Evolutionary conservation across 371 early-diverging fungal species (phyloP), one percentile per base, ranked within the genome.

Genomic region (Paramicrosporidium saccamoebae): DNA sequence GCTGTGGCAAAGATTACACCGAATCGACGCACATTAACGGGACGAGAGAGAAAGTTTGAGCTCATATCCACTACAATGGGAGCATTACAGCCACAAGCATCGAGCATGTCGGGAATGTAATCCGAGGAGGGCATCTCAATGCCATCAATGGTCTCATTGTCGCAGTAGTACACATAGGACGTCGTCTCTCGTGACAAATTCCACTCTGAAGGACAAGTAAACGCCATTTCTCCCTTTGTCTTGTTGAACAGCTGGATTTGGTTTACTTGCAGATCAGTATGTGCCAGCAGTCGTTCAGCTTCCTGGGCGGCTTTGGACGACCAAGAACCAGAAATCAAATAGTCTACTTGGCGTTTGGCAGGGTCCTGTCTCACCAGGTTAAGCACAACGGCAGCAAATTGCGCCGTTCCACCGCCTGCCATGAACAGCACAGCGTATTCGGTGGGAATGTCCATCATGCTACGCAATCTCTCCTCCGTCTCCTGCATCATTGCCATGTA

Each of bases 91-190:
- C 63, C 61, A 0, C 60, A 48, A 5, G 42, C 38, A 11, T 46
- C 29, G 8, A 46, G 33, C 12, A 29, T 17, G 22, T 29, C 23
- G 5, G 64, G 60, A 1, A 50, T 37, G 16, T 32, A 32, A n/a
- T n/a, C n/a, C n/a, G n/a, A n/a, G n/a, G n/a, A n/a, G 7, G 47
- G 48, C 21, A 71, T 61, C 41, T 88, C 84, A 15, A 92, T 69
- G 14, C 94, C 94, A 36, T 88, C 68, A 10, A 92, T 67, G 3
- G 94, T 92, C 39, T 92, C 94, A 37, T 92, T 92, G 39, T 69
- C 78, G 41, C 84, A 84, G 37, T 81, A 84, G 37, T 78, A 88
- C 7, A 79, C 58, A 35, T 64, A 92, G 8, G 75, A 67, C 2
- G 71, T 43, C 26, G 54, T 38, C 7, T 58, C 44, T 7, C 35